phyloP scores from a whole-genome alignment of 208 protist species.

The Trypanosoma cruzi region DNA sequence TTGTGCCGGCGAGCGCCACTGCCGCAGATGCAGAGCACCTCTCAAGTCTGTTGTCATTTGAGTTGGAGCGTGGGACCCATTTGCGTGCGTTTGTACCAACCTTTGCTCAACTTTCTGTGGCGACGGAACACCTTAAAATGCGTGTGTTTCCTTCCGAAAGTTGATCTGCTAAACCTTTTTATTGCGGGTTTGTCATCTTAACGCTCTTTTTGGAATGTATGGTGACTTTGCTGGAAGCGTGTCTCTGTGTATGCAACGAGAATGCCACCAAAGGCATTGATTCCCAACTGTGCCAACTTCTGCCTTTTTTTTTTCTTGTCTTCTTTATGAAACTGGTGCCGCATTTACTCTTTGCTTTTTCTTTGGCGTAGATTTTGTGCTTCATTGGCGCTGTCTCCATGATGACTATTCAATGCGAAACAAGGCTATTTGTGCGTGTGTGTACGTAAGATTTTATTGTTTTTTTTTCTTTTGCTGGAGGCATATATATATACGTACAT shows the following conservation, averaged over 20 bases:
- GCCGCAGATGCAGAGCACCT: constrained; percentile 51
- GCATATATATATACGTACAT: not conserved
- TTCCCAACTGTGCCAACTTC: not conserved
- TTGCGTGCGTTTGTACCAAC: constrained; percentile 75
- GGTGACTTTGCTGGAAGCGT: no score
- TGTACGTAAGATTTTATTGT: not conserved
- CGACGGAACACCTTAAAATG: constrained; percentile 52
- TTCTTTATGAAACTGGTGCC: no score
- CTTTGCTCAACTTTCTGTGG: constrained; percentile 78
- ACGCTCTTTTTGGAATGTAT: no score
- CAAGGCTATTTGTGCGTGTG: no score
- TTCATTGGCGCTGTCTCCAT: no score
- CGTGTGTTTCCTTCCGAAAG: constrained; percentile 1
- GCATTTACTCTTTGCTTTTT: no score
- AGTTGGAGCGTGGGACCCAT: constrained; percentile 53
- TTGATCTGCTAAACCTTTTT: not conserved
- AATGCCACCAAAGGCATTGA: not conserved
- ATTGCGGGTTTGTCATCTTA: no score
- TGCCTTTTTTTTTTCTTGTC: not conserved
- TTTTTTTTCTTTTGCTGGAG: not conserved
- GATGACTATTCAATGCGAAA: no score
- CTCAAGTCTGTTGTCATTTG: constrained; percentile 56
- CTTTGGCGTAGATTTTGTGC: no score
- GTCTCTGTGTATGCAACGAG: no score
- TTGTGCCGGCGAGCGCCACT: constrained; percentile 42